Evolutionary conservation across 768 basidiomycete species (phyloP), one percentile per base, ranked within the genome.

Genomic region (Rhizopogon roseolus): DNA sequence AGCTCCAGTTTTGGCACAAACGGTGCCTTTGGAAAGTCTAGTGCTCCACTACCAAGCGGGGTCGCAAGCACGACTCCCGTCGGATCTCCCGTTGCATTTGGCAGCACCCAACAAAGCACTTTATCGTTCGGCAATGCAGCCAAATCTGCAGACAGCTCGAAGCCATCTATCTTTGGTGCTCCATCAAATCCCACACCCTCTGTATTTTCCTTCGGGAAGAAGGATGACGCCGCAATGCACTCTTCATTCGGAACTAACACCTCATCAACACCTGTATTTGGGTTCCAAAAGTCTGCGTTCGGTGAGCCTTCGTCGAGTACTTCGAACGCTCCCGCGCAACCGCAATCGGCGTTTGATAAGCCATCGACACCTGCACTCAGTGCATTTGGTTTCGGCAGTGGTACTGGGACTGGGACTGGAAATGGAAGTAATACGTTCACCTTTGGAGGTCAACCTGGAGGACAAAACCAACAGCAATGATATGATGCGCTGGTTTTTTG

Each of bases 401-500:
- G 42, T n/a, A 16, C 63, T 13, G 70, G 68, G 6, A 34, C 34
- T 43, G 28, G 42, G 6, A 34, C 34, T 43, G 28, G 42, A 7
- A 29, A 62, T 7, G 49, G 56, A 40, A 54, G 48, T 50, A 32
- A 17, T 9, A 19, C 53, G 46, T 61, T 53, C 22, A 17, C 37
- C 13, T 56, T 63, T 49, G 57, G 58, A 16, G 46, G 46, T 38
- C 52, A 60, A 50, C 22, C 53, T 34, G 42, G 57, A 29, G 44
- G 63, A 27, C 68, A 70, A 42, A 70, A 62, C 28, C 66, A 68
- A 56, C 67, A 68, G 53, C 69, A 73, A 25, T 67, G 52, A 65
- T 42, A 14, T 5, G 17, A 19, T 41, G 17, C 11, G 41, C 41
- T 32, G 29, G 16, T 5, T 16, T 22, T 48, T 36, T 34, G 22